phyloP scores from a whole-genome alignment of 306 rosid genomes.

The Alnus rubra region DNA sequence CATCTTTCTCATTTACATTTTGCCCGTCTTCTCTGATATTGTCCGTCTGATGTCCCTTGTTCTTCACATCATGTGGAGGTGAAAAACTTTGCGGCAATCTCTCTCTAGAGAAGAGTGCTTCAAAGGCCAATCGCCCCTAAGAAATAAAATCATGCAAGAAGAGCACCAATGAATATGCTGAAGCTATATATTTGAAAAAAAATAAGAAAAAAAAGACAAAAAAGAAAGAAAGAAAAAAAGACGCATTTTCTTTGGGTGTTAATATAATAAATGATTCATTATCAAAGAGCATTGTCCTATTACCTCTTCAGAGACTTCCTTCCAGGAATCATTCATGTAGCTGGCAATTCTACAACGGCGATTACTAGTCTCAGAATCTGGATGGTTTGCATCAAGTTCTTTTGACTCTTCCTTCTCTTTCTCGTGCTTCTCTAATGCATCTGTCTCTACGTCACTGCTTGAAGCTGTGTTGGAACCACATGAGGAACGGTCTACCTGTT shows the following conservation, averaged over 20 bases:
- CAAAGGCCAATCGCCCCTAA: slow-evolving; percentile 90
- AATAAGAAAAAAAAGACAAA: too few species aligned
- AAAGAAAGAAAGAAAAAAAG: too few species aligned
- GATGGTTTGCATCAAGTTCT: slow-evolving; percentile 53
- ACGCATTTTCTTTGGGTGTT: background rate
- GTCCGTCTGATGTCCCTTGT: slow-evolving; percentile 37
- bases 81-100: slow-evolving; percentile 92
- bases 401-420: slow-evolving; percentile 56
- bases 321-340: slow-evolving; percentile 77
- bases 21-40: slow-evolving; percentile 34
- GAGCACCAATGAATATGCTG: slow-evolving; percentile 25
- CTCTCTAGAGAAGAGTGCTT: slow-evolving; percentile 79
- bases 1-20: slow-evolving; percentile 28
- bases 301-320: slow-evolving; percentile 96
- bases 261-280: slow-evolving; percentile 14
- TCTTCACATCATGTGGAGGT: slow-evolving; percentile 55
- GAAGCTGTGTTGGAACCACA: slow-evolving; percentile 95
- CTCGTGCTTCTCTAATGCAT: slow-evolving; percentile 69
- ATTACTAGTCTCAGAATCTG: slow-evolving; percentile 49
- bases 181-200: background rate
- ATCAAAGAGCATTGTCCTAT: slow-evolving; percentile 6
- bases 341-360: slow-evolving; percentile 56
- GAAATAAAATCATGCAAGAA: slow-evolving; percentile 33
- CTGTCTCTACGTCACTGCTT: slow-evolving; percentile 84
- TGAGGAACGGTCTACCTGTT: slow-evolving; percentile 88